phyloP scores from a whole-genome alignment of 495 filamentous ascomycete species.

The Aspergillus asperescens region DNA sequence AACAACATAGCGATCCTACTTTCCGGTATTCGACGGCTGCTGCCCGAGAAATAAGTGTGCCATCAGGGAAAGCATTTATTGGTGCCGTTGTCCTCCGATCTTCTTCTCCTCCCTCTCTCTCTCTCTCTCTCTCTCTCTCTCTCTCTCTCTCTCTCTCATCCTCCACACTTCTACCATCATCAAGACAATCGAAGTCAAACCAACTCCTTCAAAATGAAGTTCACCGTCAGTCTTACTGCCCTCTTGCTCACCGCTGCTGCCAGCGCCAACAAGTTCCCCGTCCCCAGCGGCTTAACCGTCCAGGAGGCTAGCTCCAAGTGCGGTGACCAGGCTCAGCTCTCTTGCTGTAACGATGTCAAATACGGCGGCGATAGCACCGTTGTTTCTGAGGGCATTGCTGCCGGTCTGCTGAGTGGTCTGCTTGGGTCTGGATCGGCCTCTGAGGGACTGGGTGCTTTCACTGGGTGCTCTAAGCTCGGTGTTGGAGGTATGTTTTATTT shows the following conservation, averaged over 20 bases:
- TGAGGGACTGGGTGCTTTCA: conserved; percentile 32
- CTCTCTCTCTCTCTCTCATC: no score
- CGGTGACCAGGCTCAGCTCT: conserved; percentile 45
- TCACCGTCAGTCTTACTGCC: neutral
- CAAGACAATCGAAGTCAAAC: neutral
- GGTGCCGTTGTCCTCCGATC: neutral
- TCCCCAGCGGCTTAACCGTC: conserved; percentile 41
- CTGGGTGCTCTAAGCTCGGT: conserved; percentile 40
- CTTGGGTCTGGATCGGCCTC: conserved; percentile 31
- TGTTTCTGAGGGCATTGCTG: conserved; percentile 24
- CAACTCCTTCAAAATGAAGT: conserved; percentile 13
- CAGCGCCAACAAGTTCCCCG: conserved; percentile 25
- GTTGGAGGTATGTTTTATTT: conserved; percentile 22
- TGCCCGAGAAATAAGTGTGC: neutral
- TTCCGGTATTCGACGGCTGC: neutral
- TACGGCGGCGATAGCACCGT: conserved; percentile 43
- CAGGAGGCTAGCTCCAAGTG: conserved; percentile 46
- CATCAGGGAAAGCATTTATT: neutral
- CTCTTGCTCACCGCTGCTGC: conserved; percentile 9
- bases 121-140: neutral
- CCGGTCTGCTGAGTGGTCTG: conserved; percentile 29
- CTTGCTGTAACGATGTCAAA: conserved; percentile 44
- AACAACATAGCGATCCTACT: no score
- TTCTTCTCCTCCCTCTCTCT: neutral
- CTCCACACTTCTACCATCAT: neutral